These are phyloP conservation scores for Aristolochia contorta DNA, from an alignment of 164 flowering plant genomes.

Conservation along the genomic window DNA sequence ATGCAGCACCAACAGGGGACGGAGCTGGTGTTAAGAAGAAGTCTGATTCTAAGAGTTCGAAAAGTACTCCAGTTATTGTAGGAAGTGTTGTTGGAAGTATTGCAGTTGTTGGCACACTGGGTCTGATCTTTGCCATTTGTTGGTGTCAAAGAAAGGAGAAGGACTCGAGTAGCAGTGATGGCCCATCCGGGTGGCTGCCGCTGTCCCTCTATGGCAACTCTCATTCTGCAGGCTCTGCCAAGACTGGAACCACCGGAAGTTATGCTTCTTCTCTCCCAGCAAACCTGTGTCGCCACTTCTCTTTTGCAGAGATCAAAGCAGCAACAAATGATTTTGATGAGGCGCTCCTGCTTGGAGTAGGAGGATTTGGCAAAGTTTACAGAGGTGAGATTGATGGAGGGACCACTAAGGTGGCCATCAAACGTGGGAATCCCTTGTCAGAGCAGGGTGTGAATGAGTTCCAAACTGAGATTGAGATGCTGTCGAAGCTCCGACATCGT, in stretches of 20 bases:
- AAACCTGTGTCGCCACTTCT: constrained; percentile 37
- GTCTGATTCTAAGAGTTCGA: constrained; percentile 8
- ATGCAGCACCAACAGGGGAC: constrained; percentile 16
- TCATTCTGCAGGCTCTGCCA: constrained; percentile 24
- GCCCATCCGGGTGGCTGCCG: constrained; percentile 61
- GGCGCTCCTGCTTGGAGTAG: constrained; percentile 28
- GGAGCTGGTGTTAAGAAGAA: constrained; percentile 5
- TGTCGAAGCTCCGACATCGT: constrained; percentile 37
- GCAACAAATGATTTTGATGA: constrained; percentile 38
- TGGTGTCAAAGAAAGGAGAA: constrained; percentile 15
- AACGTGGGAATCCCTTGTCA: constrained; percentile 32
- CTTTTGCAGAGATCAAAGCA: constrained; percentile 32
- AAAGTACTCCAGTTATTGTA: constrained; percentile 13
- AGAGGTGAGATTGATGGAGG: constrained; percentile 30
- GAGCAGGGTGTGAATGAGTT: constrained; percentile 42
- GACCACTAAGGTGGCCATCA: constrained; percentile 34
- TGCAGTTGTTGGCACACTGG: constrained; percentile 13
- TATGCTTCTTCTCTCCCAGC: constrained; percentile 25
- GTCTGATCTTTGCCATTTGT: constrained; percentile 12
- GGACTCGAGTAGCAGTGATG: constrained; percentile 20
- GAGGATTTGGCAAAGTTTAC: constrained; percentile 48
- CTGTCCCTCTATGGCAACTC: constrained; percentile 21
- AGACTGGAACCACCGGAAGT: constrained; percentile 26
- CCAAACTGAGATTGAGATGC: constrained; percentile 49
- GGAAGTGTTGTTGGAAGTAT: constrained; percentile 22